phyloP scores from a whole-genome alignment of 352 stramenopile species.

The Pythium phragmitis region DNA sequence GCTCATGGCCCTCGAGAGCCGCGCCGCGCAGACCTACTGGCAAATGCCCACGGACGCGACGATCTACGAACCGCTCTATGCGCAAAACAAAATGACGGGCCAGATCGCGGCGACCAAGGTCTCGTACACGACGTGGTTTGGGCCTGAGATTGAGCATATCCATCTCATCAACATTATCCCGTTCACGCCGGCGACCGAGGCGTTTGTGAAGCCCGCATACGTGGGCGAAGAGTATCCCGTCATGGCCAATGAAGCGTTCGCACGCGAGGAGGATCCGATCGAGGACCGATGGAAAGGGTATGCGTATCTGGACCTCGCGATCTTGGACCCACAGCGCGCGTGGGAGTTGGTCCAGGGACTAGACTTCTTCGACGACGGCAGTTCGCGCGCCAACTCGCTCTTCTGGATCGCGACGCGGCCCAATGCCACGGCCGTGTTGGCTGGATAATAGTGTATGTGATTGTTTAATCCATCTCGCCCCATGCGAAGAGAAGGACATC shows the following conservation, averaged over 20 bases:
- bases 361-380: slow-evolving; percentile 84
- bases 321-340: slow-evolving; percentile 68
- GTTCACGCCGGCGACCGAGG: slow-evolving; percentile 85
- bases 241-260: slow-evolving; percentile 68
- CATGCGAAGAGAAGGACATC: too few relatives aligned
- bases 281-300: slow-evolving; percentile 84
- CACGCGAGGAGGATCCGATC: slow-evolving; percentile 56
- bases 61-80: slow-evolving; percentile 76
- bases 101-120: slow-evolving; percentile 79
- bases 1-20: slow-evolving; percentile 92
- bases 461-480: background rate
- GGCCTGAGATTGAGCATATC: slow-evolving; percentile 81
- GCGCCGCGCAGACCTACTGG: slow-evolving; percentile 95
- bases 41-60: slow-evolving; percentile 79
- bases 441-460: background rate
- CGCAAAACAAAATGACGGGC: slow-evolving; percentile 83
- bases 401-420: slow-evolving; percentile 88
- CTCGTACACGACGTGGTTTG: slow-evolving; percentile 88
- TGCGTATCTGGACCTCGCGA: slow-evolving; percentile 80
- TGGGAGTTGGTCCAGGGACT: slow-evolving; percentile 70
- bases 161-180: slow-evolving; percentile 92
- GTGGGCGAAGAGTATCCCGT: slow-evolving; percentile 80
- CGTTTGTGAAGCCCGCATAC: slow-evolving; percentile 66
- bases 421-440: background rate
- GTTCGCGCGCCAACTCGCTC: slow-evolving; percentile 86